These are phyloP conservation scores for Lactarius hatsudake DNA, from an alignment of 768 basidiomycete species.

Conservation along the genomic window DNA sequence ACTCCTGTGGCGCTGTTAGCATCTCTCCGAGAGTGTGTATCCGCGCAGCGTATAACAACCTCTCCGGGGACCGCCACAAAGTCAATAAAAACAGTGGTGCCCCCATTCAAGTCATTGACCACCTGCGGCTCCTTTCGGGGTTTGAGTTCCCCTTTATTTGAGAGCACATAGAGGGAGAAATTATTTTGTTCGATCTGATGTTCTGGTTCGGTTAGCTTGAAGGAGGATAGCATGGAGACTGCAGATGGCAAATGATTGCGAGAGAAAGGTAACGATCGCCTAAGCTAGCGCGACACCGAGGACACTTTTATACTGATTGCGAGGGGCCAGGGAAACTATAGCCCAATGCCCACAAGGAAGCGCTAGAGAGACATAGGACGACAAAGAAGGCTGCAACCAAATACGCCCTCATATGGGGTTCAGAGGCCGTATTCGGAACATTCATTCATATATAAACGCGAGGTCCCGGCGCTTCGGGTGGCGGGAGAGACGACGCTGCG, in stretches of 20 bases:
- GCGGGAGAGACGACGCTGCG: neutral
- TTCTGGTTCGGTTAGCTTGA: neutral
- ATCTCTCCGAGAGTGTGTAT: neutral
- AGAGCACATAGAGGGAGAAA: conserved; percentile 10
- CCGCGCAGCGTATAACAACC: neutral
- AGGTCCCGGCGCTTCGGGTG: neutral
- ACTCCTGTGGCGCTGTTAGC: neutral
- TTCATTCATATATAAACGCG: neutral
- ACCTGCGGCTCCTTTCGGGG: neutral
- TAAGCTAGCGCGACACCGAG: neutral
- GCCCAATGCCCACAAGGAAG: neutral
- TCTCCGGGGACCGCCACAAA: conserved; percentile 7
- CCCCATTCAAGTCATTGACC: neutral
- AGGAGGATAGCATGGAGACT: neutral
- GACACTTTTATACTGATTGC: conserved; percentile 5
- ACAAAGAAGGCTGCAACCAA: conserved; percentile 8
- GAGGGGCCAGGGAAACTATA: neutral
- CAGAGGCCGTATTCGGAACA: neutral
- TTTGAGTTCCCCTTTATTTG: conserved; percentile 12
- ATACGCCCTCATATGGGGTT: neutral
- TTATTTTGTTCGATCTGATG: conserved; percentile 1
- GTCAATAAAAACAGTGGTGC: neutral
- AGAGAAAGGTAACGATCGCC: neutral
- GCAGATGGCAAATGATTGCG: neutral
- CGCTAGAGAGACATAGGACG: neutral